phyloP scores from a whole-genome alignment of 805 yeast species.

The Cyberlindnera veronae region DNA sequence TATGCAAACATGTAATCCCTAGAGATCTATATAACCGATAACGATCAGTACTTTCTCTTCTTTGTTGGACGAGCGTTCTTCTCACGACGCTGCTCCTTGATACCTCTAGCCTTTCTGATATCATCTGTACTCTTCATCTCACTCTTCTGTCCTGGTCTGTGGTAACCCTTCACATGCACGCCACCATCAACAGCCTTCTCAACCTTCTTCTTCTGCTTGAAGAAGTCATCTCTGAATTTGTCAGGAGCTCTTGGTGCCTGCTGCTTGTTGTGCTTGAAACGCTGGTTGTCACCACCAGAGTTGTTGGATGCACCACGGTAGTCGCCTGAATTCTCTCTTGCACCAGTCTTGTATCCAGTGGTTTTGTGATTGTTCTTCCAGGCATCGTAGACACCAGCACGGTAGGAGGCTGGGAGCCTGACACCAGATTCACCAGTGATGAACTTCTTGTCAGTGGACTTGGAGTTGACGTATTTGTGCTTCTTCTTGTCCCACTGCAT shows the following conservation, averaged over 20 bases:
- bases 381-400: slow-evolving; percentile 86
- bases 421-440: slow-evolving; percentile 95
- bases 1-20: no score
- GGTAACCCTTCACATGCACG: slow-evolving; percentile 58
- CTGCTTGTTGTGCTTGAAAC: slow-evolving; percentile 66
- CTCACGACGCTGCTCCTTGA: slow-evolving; percentile 66
- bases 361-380: slow-evolving; percentile 78
- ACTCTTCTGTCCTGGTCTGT: slow-evolving; percentile 31
- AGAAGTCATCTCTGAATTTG: slow-evolving; percentile 81
- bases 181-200: slow-evolving; percentile 78
- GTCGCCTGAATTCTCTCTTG: slow-evolving; percentile 40
- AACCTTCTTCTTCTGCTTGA: slow-evolving; percentile 77
- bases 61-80: slow-evolving; percentile 81
- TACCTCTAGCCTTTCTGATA: slow-evolving; percentile 72
- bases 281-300: slow-evolving; percentile 38
- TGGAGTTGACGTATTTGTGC: slow-evolving; percentile 81
- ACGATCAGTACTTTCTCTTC: slow-evolving; percentile 15
- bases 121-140: slow-evolving; percentile 71
- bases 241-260: slow-evolving; percentile 92
- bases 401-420: slow-evolving; percentile 83
- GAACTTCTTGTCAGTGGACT: slow-evolving; percentile 77
- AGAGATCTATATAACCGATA: no score
- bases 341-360: slow-evolving; percentile 51
- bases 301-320: slow-evolving; percentile 24
- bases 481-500: slow-evolving; percentile 92